These are phyloP conservation scores for Sporisorium iseilematis-ciliati DNA, from an alignment of 1,284 basidiomycete genomes.

Conservation along the genomic window DNA sequence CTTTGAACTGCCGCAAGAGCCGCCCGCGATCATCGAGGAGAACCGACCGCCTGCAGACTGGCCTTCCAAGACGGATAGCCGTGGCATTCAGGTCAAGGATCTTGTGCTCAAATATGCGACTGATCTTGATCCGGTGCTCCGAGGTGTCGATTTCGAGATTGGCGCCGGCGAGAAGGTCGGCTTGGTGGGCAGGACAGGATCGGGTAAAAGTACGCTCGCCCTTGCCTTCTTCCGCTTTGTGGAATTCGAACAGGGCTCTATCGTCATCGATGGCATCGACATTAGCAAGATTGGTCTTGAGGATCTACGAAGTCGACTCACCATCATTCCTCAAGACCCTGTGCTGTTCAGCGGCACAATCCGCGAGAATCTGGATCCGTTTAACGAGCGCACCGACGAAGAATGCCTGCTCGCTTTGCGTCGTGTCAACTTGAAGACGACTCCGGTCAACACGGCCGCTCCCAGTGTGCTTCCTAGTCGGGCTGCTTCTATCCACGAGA, in stretches of 20 bases:
- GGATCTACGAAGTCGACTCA: slow-evolving; percentile 72
- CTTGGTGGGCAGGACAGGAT: slow-evolving; percentile 78
- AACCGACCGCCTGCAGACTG: slow-evolving; percentile 71
- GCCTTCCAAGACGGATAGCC: slow-evolving; percentile 71
- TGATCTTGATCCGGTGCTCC: slow-evolving; percentile 72
- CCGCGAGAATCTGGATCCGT: slow-evolving; percentile 57
- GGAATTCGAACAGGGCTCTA: slow-evolving; percentile 50
- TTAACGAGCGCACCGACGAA: slow-evolving; percentile 56
- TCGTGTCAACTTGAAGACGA: slow-evolving; percentile 42
- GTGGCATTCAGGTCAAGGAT: slow-evolving; percentile 70
- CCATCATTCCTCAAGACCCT: slow-evolving; percentile 72
- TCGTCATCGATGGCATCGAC: slow-evolving; percentile 68
- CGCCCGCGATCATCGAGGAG: slow-evolving; percentile 68
- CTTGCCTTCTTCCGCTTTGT: slow-evolving; percentile 60
- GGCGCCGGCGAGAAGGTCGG: slow-evolving; percentile 83
- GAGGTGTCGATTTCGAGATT: slow-evolving; percentile 72
- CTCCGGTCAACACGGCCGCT: slow-evolving; percentile 27
- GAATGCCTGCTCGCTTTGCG: slow-evolving; percentile 46
- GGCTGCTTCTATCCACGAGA: slow-evolving; percentile 23
- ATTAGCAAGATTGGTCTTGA: slow-evolving; percentile 72
- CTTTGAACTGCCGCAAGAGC: slow-evolving; percentile 70
- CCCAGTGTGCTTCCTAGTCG: slow-evolving; percentile 29
- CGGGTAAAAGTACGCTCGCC: slow-evolving; percentile 69
- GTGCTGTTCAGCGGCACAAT: slow-evolving; percentile 64
- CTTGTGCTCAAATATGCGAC: slow-evolving; percentile 72